Conservation (phyloP, 140 eudicot species). For the Erigeron philadelphicus region DNA sequence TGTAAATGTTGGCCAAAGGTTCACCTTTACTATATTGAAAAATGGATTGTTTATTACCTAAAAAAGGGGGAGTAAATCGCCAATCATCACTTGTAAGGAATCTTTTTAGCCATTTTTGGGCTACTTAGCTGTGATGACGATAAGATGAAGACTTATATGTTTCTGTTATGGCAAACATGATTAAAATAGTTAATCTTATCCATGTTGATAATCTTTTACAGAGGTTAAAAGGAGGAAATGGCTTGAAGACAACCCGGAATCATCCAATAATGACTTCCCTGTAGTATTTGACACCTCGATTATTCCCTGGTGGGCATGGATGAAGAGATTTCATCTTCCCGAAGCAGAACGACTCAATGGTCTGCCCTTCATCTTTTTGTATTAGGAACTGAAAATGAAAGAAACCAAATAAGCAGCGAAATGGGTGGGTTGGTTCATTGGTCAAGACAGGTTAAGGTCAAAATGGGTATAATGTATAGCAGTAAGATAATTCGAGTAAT, state of each 20-base stretch:
- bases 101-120: neutral
- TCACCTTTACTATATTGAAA: no score
- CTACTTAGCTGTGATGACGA: neutral
- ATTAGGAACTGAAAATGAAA: no score
- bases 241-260: conserved; percentile 85
- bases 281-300: conserved; percentile 84
- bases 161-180: neutral
- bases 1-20: no score
- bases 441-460: no score
- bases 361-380: conserved; percentile 26
- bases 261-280: conserved; percentile 83
- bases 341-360: conserved; percentile 96
- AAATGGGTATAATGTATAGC: no score
- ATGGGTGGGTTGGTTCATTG: no score
- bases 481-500: no score
- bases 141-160: neutral
- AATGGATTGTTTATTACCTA: no score
- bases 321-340: conserved; percentile 94
- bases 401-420: no score
- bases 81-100: neutral
- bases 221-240: conserved; percentile 96
- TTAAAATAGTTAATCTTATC: neutral
- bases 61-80: no score
- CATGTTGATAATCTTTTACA: conserved; percentile 19
- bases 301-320: conserved; percentile 99